Evolutionary conservation across 495 filamentous ascomycete genomes (phyloP).

Genomic region (Platismatia glauca): DNA sequence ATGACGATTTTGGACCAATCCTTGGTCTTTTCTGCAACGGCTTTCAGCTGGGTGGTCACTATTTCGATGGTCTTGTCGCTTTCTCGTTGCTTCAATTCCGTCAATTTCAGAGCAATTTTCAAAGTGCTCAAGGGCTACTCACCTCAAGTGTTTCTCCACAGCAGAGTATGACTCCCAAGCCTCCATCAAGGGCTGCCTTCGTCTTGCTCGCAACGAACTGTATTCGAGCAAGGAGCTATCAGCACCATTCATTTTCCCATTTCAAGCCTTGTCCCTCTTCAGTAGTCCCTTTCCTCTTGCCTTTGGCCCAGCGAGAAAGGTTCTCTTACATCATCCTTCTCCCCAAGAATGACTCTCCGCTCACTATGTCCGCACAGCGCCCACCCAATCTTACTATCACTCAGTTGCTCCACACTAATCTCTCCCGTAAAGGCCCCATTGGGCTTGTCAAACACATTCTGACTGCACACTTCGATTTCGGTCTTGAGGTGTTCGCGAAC

Average conservation of each 20-base stretch:
- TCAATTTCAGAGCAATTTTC: not conserved
- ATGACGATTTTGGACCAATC: constrained; percentile 93
- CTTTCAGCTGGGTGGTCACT: constrained; percentile 68
- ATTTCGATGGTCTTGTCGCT: constrained; percentile 79
- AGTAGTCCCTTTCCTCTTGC: no score
- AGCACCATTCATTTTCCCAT: not conserved
- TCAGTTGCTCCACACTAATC: constrained; percentile 83
- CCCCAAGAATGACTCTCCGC: constrained; percentile 76
- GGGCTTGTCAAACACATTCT: constrained; percentile 95
- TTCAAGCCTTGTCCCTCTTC: not conserved
- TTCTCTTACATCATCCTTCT: constrained; percentile 56
- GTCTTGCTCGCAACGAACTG: constrained; percentile 84
- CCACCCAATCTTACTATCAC: constrained; percentile 81
- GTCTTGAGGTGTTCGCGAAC: constrained; percentile 60
- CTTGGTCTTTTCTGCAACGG: constrained; percentile 57
- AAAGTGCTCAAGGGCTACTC: constrained; percentile 15
- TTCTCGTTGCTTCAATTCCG: constrained; percentile 61
- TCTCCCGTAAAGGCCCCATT: constrained; percentile 97
- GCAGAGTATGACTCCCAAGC: constrained; percentile 86
- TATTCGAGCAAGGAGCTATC: not conserved
- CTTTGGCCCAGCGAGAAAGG: not conserved
- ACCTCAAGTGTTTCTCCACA: constrained; percentile 87
- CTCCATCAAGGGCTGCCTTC: constrained; percentile 79
- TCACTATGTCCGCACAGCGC: constrained; percentile 87
- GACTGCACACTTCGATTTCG: constrained; percentile 73